Evolutionary conservation across 2,329 filamentous ascomycete species (phyloP).

Genomic region (Elsinoe arachidis): DNA sequence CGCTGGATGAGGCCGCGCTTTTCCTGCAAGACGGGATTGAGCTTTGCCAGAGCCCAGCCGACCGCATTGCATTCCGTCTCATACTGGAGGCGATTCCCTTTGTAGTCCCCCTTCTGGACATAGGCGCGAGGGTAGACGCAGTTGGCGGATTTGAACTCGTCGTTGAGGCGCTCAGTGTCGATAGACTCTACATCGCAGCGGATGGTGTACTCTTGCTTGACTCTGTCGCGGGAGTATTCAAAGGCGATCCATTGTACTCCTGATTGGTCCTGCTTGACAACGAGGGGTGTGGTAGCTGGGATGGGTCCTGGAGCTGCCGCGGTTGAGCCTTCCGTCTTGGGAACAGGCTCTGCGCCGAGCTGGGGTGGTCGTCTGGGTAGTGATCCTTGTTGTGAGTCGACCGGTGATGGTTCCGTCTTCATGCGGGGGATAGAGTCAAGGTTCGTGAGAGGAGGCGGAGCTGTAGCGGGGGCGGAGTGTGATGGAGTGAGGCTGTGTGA

Average conservation of each 20-base stretch:
- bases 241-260: slow-evolving; percentile 99
- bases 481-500: not conserved
- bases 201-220: slow-evolving; percentile 99
- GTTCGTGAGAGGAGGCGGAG: slow-evolving; percentile 1
- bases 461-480: not conserved
- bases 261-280: slow-evolving; percentile 89
- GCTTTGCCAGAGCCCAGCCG: slow-evolving; percentile 94
- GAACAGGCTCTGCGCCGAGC: slow-evolving; percentile 1
- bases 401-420: slow-evolving; percentile 1
- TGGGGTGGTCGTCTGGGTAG: slow-evolving; percentile 3
- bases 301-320: slow-evolving; percentile 84
- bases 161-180: slow-evolving; percentile 72
- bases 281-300: slow-evolving; percentile 87
- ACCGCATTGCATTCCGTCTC: slow-evolving; percentile 99
- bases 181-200: slow-evolving; percentile 96
- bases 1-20: slow-evolving; percentile 94
- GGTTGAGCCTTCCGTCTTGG: not conserved
- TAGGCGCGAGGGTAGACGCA: slow-evolving; percentile 95
- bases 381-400: slow-evolving; percentile 11
- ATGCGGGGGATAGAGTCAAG: not conserved
- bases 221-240: slow-evolving; percentile 90
- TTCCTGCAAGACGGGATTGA: slow-evolving; percentile 83
- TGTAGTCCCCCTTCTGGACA: slow-evolving; percentile 91
- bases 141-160: slow-evolving; percentile 95
- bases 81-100: slow-evolving; percentile 89